Conservation (phyloP, 768 basidiomycete genomes). For the Pleurotus platypus region DNA sequence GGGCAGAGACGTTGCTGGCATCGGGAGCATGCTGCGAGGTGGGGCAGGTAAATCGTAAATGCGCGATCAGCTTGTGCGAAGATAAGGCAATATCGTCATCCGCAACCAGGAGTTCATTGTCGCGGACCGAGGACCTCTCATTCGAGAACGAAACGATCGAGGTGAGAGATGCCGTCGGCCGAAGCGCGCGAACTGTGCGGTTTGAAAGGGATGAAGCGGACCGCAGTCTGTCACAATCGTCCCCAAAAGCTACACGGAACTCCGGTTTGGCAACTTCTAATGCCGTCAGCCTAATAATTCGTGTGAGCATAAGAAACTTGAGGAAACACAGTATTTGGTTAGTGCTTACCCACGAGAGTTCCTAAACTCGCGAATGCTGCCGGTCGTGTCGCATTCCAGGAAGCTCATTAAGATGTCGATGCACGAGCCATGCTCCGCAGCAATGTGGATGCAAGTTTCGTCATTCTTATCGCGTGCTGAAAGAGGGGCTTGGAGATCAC, state of each 20-base stretch:
- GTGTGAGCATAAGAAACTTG: no score
- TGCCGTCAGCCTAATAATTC: conserved; percentile 52
- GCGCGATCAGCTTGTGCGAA: conserved; percentile 47
- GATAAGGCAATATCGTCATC: conserved; percentile 43
- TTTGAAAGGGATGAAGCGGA: conserved; percentile 52
- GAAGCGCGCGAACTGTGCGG: conserved; percentile 38
- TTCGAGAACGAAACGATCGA: conserved; percentile 49
- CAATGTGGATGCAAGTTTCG: conserved; percentile 79
- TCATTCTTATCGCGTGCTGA: conserved; percentile 61
- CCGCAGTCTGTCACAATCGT: conserved; percentile 43
- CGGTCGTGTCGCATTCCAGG: conserved; percentile 59
- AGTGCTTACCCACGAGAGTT: conserved; percentile 67
- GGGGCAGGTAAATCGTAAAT: conserved; percentile 48
- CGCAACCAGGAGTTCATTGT: conserved; percentile 23
- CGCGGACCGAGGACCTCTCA: not conserved
- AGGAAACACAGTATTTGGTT: no score
- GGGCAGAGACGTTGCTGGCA: conserved; percentile 33
- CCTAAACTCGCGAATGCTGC: conserved; percentile 52
- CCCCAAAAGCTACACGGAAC: conserved; percentile 58
- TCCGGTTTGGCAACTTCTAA: conserved; percentile 66
- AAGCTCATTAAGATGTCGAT: conserved; percentile 60
- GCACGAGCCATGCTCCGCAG: conserved; percentile 70
- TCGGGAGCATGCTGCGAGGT: conserved; percentile 33
- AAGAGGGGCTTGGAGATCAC: conserved; percentile 66
- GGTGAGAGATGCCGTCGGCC: conserved; percentile 41